A percentile compares a stretch with the other conserved stretches of the same genome.
phyloP scores from a whole-genome alignment of 2,329 filamentous ascomycete genomes.

The Cladosporium velox region DNA sequence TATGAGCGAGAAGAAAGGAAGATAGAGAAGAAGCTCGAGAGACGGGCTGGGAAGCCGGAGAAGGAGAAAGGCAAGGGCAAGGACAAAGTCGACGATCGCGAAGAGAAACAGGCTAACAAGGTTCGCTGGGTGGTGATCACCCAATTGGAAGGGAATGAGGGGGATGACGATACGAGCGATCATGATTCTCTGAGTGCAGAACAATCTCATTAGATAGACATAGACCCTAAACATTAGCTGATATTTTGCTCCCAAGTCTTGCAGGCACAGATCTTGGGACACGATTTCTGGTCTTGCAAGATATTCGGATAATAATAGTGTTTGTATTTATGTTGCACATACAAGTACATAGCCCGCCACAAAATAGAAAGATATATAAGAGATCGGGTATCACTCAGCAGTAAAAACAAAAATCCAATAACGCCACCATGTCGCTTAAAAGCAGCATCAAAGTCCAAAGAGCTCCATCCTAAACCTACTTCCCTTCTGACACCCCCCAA shows the following conservation, averaged over 20 bases:
- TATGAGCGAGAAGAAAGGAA: constrained; percentile 6
- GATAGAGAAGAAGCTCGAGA: neutral
- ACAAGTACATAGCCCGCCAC: neutral
- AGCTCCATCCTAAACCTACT: neutral
- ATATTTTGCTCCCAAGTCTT: neutral
- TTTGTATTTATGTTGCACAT: neutral
- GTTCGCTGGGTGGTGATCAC: constrained; percentile 34
- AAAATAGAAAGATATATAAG: neutral
- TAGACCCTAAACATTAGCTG: neutral
- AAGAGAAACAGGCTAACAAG: constrained; percentile 32
- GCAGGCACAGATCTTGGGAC: neutral
- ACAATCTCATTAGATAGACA: neutral
- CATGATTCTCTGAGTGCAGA: neutral
- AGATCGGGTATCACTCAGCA: constrained; percentile 5
- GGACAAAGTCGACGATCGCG: constrained; percentile 15
- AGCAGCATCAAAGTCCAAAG: neutral
- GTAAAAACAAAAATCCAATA: neutral
- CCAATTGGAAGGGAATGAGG: constrained; percentile 22
- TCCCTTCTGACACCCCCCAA: neutral
- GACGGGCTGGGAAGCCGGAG: neutral
- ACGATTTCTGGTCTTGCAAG: too few relatives aligned
- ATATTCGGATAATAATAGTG: neutral
- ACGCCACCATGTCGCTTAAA: constrained; percentile 4
- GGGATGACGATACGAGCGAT: neutral
- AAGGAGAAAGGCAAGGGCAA: neutral